Evolutionary conservation across 441 rosid genomes (phyloP).

Genomic region (Breynia disticha): DNA sequence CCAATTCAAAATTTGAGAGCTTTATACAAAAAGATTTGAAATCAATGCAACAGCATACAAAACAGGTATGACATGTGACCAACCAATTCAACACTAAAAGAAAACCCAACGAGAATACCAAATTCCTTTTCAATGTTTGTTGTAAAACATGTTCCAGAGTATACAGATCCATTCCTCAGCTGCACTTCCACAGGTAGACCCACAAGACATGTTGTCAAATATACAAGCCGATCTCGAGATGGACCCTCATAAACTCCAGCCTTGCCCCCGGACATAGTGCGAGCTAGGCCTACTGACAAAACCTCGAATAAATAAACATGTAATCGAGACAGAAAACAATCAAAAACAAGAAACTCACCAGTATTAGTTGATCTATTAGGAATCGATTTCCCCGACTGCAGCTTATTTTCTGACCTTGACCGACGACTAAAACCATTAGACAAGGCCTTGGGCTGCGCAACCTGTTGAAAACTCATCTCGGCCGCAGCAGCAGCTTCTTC

Average conservation of each 20-base stretch:
- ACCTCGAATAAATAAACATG: not conserved
- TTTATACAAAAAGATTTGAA: not conserved
- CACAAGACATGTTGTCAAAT: conserved; percentile 53
- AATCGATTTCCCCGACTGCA: conserved; percentile 50
- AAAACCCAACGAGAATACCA: conserved; percentile 64
- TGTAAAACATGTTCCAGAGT: conserved; percentile 75
- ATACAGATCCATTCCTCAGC: conserved; percentile 75
- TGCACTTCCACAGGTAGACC: conserved; percentile 87
- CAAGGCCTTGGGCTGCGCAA: conserved; percentile 39
- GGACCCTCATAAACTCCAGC: conserved; percentile 38
- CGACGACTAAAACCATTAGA: conserved; percentile 60
- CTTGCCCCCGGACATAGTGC: conserved; percentile 31
- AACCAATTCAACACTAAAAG: not conserved
- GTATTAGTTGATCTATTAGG: conserved; percentile 31
- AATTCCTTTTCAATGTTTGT: conserved; percentile 68
- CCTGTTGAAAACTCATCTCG: conserved; percentile 56
- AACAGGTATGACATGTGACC: not conserved
- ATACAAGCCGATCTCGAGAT: conserved; percentile 62
- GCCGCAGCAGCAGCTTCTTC: conserved; percentile 26
- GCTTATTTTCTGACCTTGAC: conserved; percentile 51
- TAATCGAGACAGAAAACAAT: too few species aligned
- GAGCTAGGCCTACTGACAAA: conserved; percentile 2
- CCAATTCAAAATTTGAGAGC: too few species aligned
- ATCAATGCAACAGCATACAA: conserved; percentile 1
- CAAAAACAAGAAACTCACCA: conserved; percentile 23